Base-by-base conservation (phyloP, 208 protist species). In the Trypanosoma mega region DNA sequence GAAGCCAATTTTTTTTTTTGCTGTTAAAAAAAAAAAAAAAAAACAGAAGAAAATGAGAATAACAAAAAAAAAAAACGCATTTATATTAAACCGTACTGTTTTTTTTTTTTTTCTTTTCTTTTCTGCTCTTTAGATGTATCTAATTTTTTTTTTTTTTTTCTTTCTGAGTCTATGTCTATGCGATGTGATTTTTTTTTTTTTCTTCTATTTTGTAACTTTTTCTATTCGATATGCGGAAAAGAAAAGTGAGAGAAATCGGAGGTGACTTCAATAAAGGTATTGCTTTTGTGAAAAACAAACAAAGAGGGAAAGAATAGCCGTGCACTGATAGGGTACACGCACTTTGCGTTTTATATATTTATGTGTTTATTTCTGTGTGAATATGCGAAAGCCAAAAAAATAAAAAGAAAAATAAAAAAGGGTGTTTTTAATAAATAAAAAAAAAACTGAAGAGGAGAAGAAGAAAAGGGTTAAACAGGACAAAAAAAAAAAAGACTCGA, bases 81-180 rank as follows among this genome's bases (percentile, higher is more conserved):
- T 2, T n/a, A n/a, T 52, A 41, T 26, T 18, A 52, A 41, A 31
- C 21, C n/a, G 52, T 23, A 29, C 11, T 37, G 48, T 37, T 43
- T 54, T 52, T 63, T 62, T 51, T 63, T 45, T 61, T 63, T 62
- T 51, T 63, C 44, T 61, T 36, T 60, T 53, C 58, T 29, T 36
- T 58, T 30, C 44, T 54, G 11, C 45, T 18, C 0, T 0, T 43
- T 44, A 33, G 55, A 37, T 39, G 0, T 23, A 20, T 51, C 59
- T 30, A 26, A 3, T 58, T 51, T 50, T 20, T 27, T 68, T 26
- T 50, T 52, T 68, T 9, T 61, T 21, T 51, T 60, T 61, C 51
- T 49, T 61, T 0, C 27, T 12, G 27, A 0, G 36, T 50, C 36
- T 0, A 18, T 20, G 21, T 14, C 50, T 56, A 16, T 9, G 16